phyloP scores from a whole-genome alignment of 768 basidiomycete species.

The Sporobolomyces phaffii region DNA sequence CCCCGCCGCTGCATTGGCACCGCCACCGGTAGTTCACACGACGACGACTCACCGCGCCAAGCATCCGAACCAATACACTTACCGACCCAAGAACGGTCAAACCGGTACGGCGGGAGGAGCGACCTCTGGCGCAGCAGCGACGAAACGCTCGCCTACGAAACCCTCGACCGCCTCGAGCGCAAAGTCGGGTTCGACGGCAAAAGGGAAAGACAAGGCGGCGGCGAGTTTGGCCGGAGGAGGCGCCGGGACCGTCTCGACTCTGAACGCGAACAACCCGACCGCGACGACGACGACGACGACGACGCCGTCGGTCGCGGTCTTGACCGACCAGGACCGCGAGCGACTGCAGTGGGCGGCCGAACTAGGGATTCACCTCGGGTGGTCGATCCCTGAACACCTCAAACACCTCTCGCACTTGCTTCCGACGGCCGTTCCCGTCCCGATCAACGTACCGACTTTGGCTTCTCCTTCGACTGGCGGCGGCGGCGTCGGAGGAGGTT shows the following conservation, averaged over 20 bases:
- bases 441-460: constrained; percentile 57
- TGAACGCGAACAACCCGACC: constrained; percentile 54
- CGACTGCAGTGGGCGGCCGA: not conserved
- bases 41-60: constrained; percentile 46
- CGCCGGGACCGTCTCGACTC: constrained; percentile 63
- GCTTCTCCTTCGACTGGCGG: not conserved
- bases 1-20: not conserved
- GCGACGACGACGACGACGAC: not conserved
- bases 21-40: constrained; percentile 12
- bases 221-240: not conserved
- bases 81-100: constrained; percentile 45
- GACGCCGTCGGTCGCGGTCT: not conserved
- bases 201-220: constrained; percentile 42
- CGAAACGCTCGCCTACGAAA: constrained; percentile 34
- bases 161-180: constrained; percentile 38
- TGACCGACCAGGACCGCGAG: constrained; percentile 13
- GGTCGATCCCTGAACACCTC: constrained; percentile 90
- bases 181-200: constrained; percentile 44
- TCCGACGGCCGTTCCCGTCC: constrained; percentile 66
- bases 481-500: too few species aligned
- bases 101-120: not conserved
- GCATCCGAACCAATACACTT: constrained; percentile 54
- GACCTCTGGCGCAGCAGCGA: not conserved
- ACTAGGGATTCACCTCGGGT: constrained; percentile 46
- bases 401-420: constrained; percentile 77